Evolutionary conservation across 805 yeast genomes (phyloP), one percentile per base, ranked within the genome.

Genomic region (Metschnikowia orientalis): DNA sequence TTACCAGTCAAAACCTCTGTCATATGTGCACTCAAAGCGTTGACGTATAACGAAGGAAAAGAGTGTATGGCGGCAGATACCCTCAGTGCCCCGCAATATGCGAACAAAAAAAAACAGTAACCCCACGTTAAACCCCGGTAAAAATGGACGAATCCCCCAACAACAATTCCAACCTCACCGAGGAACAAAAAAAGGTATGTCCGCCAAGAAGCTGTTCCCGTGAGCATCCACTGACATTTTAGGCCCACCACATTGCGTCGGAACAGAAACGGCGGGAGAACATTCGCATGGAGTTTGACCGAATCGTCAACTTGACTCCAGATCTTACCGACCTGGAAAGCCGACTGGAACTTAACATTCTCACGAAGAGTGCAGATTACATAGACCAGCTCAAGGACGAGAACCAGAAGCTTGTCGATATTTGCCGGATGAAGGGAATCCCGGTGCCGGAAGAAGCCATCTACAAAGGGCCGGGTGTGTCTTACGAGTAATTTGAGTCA

Each of bases 221-320:
- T 9, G 4, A 6, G 6, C 13, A n/a, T 9, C 3, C 15, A 28
- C 48, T 46, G 40, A 46, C 42, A 5, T 8, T 6, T 6, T 28
- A 79, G 77, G 80, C 79, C 4, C 84, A 81, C 45, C 95, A 84
- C 50, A 82, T 85, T 6, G 84, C 84, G 4, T 80, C 89, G 0
- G 97, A 89, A 53, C 89, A 87, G 54, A 83, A 82, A 50, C 68
- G 97, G 48, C 67, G 97, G 41, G 86, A 80, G 44, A 86, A 89
- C 25, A 86, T 90, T 14, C 66, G 97, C 27, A 73, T 79, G 7
- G 89, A 87, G 7, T 89, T 86, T 50, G 94, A 84, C 47, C 73
- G 71, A 35, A 66, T 89, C 14, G 89, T 88, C 0, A 66, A 71
- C 1, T 55, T 85, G 6, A 87, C 92, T 1, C 97, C 97, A 0